Base-by-base conservation (phyloP, 1,284 basidiomycete species). In the Cystobasidium pallidum region DNA sequence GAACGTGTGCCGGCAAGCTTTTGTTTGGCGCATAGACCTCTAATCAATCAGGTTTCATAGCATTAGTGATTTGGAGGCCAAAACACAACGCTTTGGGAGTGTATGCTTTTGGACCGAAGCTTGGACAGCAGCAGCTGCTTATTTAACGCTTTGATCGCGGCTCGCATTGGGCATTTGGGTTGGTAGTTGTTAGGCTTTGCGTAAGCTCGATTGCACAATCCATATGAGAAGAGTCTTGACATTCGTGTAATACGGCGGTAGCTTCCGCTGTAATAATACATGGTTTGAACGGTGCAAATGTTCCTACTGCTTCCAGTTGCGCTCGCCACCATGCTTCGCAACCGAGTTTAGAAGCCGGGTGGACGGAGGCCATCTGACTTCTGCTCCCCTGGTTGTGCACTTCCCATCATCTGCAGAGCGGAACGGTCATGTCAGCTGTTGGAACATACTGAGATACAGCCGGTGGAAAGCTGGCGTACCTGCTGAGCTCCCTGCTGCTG, bases 401-500 rank as follows among this genome's bases (percentile, higher is more conserved):
- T 41, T n/a, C 68, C 68, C 47, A 71, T 52, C 68, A 71, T 71
- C 68, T 71, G 49, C 24, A 30, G 17, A 17, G 32, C 32, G n/a
- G n/a, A 30, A 19, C 30, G 36, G 19, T 2, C 19, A 34, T 54
- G 54, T 57, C 54, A 57, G 30, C 30, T 36, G 36, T 36, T 51
- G n/a, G 19, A 28, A 30, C 7, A 24, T 55, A 10, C 52, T 30
- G 52, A 55, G 1, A 10, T 11, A 30, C 26, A 28, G 52, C 3
- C 28, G 51, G 19, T 32, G 28, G 34, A 51, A 51, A n/a, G 19
- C 8, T n/a, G n/a, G 85, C 86, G 75, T 74, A 92, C 92, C 86
- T 91, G 89, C 82, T 94, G 92, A 21, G 89, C 89, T 47, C 94
- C 94, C 79, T 92, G 89, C 81, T 93, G 92, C 82, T 96, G 93